Evolutionary conservation across 2,329 filamentous ascomycete genomes (phyloP).

Genomic region (Calonectria pseudoreteaudii): DNA sequence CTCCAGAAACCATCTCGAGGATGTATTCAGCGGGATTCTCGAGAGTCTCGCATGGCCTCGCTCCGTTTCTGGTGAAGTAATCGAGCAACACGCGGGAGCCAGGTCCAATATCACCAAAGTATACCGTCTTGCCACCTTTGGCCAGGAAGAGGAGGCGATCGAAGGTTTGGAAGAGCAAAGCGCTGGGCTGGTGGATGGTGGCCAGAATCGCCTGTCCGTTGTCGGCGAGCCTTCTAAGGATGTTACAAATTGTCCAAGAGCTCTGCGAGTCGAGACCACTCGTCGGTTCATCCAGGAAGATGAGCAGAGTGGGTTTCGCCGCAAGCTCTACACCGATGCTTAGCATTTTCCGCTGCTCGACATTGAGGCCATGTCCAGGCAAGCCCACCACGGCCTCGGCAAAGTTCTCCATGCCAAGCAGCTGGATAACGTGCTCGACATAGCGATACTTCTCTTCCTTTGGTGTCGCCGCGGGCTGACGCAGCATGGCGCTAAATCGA

Average conservation of each 20-base stretch:
- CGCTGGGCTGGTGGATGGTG: conserved; percentile 61
- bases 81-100: not conserved
- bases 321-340: conserved; percentile 67
- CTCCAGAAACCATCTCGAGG: conserved; percentile 1
- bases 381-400: conserved; percentile 70
- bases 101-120: conserved; percentile 18
- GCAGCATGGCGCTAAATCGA: conserved; percentile 60
- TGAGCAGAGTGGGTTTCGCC: conserved; percentile 63
- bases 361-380: conserved; percentile 65
- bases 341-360: conserved; percentile 67
- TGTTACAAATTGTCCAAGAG: conserved; percentile 67
- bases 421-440: conserved; percentile 69
- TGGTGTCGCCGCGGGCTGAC: conserved; percentile 60
- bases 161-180: conserved; percentile 60
- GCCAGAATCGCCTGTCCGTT: conserved; percentile 59
- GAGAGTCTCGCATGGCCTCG: not conserved
- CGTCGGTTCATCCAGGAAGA: conserved; percentile 69
- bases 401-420: conserved; percentile 71
- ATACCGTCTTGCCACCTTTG: not conserved
- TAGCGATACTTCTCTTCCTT: conserved; percentile 65
- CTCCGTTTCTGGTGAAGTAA: conserved; percentile 3
- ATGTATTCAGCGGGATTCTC: conserved; percentile 17
- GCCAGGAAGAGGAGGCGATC: conserved; percentile 65
- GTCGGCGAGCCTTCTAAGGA: conserved; percentile 66
- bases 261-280: conserved; percentile 67